Conservation (phyloP, 2,329 filamentous ascomycete species). For the Aspergillus fischeri region DNA sequence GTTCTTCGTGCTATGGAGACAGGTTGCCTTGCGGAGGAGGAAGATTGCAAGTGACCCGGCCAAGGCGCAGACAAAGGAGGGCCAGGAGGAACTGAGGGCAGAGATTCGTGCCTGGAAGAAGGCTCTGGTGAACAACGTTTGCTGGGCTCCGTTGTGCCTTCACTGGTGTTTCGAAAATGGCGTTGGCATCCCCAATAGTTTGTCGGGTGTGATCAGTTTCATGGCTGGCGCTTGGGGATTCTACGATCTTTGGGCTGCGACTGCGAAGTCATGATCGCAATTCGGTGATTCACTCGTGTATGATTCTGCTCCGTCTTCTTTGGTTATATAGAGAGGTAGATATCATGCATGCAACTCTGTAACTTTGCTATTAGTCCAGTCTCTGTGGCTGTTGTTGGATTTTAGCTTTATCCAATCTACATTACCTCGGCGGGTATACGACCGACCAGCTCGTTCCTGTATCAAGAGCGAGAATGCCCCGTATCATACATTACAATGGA, state of each 20-base stretch:
- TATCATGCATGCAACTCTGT: not conserved
- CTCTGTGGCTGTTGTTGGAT: too few relatives aligned
- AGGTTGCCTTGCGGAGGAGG: conserved; percentile 33
- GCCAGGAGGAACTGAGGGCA: conserved; percentile 25
- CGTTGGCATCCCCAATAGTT: conserved; percentile 52
- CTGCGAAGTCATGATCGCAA: conserved; percentile 19
- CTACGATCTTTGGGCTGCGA: conserved; percentile 43
- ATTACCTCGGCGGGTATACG: too few relatives aligned
- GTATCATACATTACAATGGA: too few relatives aligned
- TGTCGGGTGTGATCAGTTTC: conserved; percentile 57
- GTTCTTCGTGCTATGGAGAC: conserved; percentile 59
- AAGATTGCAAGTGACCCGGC: conserved; percentile 22
- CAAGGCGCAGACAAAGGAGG: conserved; percentile 22
- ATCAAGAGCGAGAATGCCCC: too few relatives aligned
- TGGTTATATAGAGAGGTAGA: not conserved
- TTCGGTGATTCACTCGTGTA: conserved; percentile 3
- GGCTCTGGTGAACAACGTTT: conserved; percentile 60
- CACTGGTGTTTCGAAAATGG: conserved; percentile 76
- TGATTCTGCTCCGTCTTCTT: not conserved
- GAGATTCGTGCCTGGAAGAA: conserved; percentile 58
- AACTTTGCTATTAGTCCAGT: not conserved
- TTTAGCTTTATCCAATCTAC: too few relatives aligned
- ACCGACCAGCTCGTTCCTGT: too few relatives aligned
- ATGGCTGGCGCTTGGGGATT: conserved; percentile 46
- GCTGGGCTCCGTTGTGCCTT: conserved; percentile 76